Evolutionary conservation across 2,329 filamentous ascomycete genomes (phyloP).

Genomic region (Cordyceps tenuipes): DNA sequence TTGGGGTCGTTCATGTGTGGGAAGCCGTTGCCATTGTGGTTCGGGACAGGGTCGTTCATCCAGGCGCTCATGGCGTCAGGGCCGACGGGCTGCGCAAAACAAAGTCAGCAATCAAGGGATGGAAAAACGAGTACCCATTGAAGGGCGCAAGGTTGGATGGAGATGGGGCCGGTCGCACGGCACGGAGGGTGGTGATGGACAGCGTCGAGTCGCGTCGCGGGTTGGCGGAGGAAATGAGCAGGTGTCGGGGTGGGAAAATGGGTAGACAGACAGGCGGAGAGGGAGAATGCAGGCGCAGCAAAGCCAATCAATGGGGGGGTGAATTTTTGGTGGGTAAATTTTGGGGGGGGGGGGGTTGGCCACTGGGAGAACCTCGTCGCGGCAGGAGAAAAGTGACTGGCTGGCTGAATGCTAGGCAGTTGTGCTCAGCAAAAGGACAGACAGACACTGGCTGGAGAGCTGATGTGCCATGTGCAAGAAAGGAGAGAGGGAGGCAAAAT

Average conservation of each 20-base stretch:
- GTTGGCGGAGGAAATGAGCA: constrained; percentile 29
- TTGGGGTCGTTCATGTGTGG: constrained; percentile 56
- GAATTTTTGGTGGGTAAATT: constrained; percentile 7
- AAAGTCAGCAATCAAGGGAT: constrained; percentile 37
- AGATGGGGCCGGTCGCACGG: constrained; percentile 41
- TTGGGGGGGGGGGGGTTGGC: not conserved
- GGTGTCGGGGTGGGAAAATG: constrained; percentile 16
- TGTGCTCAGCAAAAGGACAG: not conserved
- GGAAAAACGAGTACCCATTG: constrained; percentile 33
- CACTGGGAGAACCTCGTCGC: not conserved
- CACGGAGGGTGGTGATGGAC: constrained; percentile 29
- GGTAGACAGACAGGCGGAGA: constrained; percentile 7
- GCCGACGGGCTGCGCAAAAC: constrained; percentile 35
- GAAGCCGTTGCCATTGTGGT: constrained; percentile 63
- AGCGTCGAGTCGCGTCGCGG: constrained; percentile 33
- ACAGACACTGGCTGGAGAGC: not conserved
- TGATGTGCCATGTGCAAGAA: not conserved
- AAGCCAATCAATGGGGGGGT: not conserved
- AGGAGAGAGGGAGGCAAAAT: not conserved
- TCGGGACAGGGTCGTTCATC: constrained; percentile 63
- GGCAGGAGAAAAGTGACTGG: not conserved
- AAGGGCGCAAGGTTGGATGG: constrained; percentile 29
- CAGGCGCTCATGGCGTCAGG: constrained; percentile 59
- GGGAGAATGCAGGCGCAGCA: not conserved
- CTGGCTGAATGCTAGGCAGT: not conserved